A percentile compares a stretch with the other conserved stretches of the same genome.
Conservation (phyloP, 805 yeast species). For the Zygoascus bituminiphila region DNA sequence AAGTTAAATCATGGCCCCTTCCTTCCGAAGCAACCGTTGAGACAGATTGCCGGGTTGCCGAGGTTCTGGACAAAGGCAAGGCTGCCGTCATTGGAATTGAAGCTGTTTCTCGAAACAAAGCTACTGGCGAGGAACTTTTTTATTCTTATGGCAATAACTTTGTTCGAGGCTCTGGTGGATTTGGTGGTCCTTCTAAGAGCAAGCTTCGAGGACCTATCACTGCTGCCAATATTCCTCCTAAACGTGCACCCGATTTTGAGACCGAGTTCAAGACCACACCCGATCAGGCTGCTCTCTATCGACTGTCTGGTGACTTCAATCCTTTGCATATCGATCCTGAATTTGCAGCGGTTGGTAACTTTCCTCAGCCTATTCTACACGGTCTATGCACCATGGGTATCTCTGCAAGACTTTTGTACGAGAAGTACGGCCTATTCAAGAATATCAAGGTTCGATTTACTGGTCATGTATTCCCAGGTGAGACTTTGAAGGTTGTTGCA, state of each 20-base stretch:
- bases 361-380: slow-evolving; percentile 81
- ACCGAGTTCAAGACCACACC: slow-evolving; percentile 46
- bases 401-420: slow-evolving; percentile 64
- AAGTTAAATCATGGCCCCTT: slow-evolving; percentile 64
- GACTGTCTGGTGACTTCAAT: slow-evolving; percentile 89
- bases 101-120: slow-evolving; percentile 57
- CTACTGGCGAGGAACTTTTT: slow-evolving; percentile 62
- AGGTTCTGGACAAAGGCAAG: slow-evolving; percentile 74
- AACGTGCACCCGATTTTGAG: slow-evolving; percentile 58
- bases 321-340: slow-evolving; percentile 93
- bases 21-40: slow-evolving; percentile 60
- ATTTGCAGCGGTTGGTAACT: slow-evolving; percentile 82
- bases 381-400: slow-evolving; percentile 88
- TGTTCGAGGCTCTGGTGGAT: slow-evolving; percentile 61
- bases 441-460: slow-evolving; percentile 88
- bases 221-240: slow-evolving; percentile 54
- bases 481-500: slow-evolving; percentile 66
- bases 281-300: slow-evolving; percentile 82
- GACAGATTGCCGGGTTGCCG: slow-evolving; percentile 61
- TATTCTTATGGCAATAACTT: slow-evolving; percentile 80
- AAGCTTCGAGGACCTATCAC: slow-evolving; percentile 54
- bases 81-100: slow-evolving; percentile 71
- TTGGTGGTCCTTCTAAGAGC: slow-evolving; percentile 43
- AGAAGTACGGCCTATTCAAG: slow-evolving; percentile 69
- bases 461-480: slow-evolving; percentile 92